These are phyloP conservation scores for Coemansia sp. DNA, from an alignment of 192 early-diverging fungal species.

Conservation along the genomic window DNA sequence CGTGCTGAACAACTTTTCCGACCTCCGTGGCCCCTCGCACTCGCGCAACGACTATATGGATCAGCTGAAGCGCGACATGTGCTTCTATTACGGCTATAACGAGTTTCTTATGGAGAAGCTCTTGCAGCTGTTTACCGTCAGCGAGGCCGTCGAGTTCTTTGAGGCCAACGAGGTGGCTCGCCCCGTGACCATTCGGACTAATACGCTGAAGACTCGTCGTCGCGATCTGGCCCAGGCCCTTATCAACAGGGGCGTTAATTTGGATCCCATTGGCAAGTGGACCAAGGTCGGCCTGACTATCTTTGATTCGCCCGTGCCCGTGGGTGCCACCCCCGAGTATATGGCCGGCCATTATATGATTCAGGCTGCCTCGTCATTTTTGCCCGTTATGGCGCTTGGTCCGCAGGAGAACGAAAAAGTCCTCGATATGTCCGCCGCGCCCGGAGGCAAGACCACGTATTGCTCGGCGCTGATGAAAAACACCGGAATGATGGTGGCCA, in stretches of 20 bases:
- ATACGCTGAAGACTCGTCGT: slow-evolving; percentile 91
- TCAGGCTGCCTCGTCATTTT: slow-evolving; percentile 95
- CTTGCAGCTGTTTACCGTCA: slow-evolving; percentile 84
- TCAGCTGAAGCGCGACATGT: slow-evolving; percentile 86
- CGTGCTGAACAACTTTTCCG: slow-evolving; percentile 86
- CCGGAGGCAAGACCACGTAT: slow-evolving; percentile 97
- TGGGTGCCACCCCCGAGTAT: slow-evolving; percentile 98
- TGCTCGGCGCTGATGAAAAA: slow-evolving; percentile 95
- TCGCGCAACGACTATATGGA: slow-evolving; percentile 83
- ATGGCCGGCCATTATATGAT: slow-evolving; percentile 99
- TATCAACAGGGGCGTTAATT: slow-evolving; percentile 93
- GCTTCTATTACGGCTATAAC: slow-evolving; percentile 93
- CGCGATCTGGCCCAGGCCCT: slow-evolving; percentile 93
- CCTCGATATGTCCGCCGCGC: slow-evolving; percentile 97
- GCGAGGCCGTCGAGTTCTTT: slow-evolving; percentile 96
- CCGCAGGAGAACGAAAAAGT: slow-evolving; percentile 94
- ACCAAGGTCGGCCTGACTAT: slow-evolving; percentile 95
- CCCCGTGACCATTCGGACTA: slow-evolving; percentile 94
- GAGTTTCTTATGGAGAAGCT: slow-evolving; percentile 89
- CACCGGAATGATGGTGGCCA: slow-evolving; percentile 95
- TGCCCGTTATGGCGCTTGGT: slow-evolving; percentile 93
- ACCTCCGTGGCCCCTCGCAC: slow-evolving; percentile 68
- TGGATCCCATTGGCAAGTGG: slow-evolving; percentile 99
- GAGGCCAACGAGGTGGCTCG: slow-evolving; percentile 97
- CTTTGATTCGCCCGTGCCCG: slow-evolving; percentile 92